A percentile compares a stretch with the other conserved stretches of the same genome.
phyloP scores from a whole-genome alignment of 2,329 filamentous ascomycete species.

The Metarhizium album region DNA sequence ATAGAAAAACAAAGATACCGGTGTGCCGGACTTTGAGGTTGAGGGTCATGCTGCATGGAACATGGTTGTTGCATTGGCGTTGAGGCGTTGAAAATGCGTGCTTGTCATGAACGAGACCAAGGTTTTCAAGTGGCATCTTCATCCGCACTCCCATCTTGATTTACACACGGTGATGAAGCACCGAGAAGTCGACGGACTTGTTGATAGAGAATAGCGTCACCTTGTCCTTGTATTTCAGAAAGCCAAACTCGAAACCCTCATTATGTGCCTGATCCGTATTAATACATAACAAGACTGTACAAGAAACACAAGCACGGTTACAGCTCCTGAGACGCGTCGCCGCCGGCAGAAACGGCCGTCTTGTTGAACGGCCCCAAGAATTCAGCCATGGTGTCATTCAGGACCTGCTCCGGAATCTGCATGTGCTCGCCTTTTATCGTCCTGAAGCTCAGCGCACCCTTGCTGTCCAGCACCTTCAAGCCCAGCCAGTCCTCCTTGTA shows the following conservation, averaged over 20 bases:
- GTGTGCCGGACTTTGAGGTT: slow-evolving; percentile 1
- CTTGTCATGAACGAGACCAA: slow-evolving; percentile 2
- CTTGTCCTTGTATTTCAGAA: not conserved
- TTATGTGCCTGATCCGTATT: not conserved
- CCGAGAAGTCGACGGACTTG: not conserved
- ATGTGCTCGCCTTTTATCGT: slow-evolving; percentile 72
- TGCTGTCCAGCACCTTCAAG: slow-evolving; percentile 65
- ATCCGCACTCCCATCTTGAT: not conserved
- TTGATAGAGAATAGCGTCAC: not conserved
- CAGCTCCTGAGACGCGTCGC: slow-evolving; percentile 25
- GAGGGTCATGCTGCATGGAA: slow-evolving; percentile 8
- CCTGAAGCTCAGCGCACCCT: slow-evolving; percentile 67
- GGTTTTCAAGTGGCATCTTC: slow-evolving; percentile 1
- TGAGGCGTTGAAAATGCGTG: slow-evolving; percentile 19
- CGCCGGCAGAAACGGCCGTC: slow-evolving; percentile 15
- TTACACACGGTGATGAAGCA: not conserved
- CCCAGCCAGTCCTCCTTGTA: slow-evolving; percentile 95
- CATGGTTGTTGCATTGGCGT: slow-evolving; percentile 18
- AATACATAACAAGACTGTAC: not conserved
- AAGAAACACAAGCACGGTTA: slow-evolving; percentile 13
- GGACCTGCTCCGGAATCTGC: slow-evolving; percentile 55
- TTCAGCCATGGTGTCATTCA: slow-evolving; percentile 54
- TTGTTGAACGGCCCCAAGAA: slow-evolving; percentile 49
- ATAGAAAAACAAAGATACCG: not conserved
- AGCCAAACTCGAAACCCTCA: not conserved